Percentiles rank a stretch among this genome's conserved stretches.
These are phyloP conservation scores for Entrophospora sp. DNA, from an alignment of 192 early-diverging fungal species.

Conservation along the genomic window DNA sequence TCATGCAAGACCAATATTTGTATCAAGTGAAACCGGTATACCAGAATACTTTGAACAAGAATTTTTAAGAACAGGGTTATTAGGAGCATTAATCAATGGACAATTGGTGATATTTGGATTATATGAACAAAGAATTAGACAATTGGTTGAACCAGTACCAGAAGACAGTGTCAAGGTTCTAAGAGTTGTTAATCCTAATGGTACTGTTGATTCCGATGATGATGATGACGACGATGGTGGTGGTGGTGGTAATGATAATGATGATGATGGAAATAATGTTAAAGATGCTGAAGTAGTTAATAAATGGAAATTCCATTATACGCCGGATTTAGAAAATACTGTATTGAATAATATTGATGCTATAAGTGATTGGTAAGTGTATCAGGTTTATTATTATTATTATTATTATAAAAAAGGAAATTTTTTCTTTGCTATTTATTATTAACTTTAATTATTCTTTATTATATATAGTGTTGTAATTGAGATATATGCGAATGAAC, in stretches of 20 bases:
- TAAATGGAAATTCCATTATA: constrained; percentile 30
- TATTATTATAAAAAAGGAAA: background rate
- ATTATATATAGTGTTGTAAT: constrained; percentile 56
- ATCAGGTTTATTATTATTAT: background rate
- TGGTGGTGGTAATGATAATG: constrained; percentile 28
- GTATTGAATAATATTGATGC: constrained; percentile 20
- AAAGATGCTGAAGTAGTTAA: constrained; percentile 23
- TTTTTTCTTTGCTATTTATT: background rate
- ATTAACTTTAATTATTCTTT: no score
- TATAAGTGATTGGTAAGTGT: constrained; percentile 32
- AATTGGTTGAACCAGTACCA: constrained; percentile 21
- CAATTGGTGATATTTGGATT: constrained; percentile 68
- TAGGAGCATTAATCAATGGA: constrained; percentile 61
- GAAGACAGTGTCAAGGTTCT: background rate
- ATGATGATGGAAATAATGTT: constrained; percentile 25
- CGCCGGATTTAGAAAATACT: constrained; percentile 29
- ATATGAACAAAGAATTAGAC: constrained; percentile 67
- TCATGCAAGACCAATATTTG: constrained; percentile 51
- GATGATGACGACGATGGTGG: constrained; percentile 28
- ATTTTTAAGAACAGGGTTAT: constrained; percentile 69
- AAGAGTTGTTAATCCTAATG: background rate
- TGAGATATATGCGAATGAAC: constrained; percentile 57
- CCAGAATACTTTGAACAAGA: constrained; percentile 51
- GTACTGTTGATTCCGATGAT: no score
- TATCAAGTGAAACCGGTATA: constrained; percentile 36